Base-by-base conservation (phyloP, 169 alveolate species). In the Cryptosporidium ubiquitum region DNA sequence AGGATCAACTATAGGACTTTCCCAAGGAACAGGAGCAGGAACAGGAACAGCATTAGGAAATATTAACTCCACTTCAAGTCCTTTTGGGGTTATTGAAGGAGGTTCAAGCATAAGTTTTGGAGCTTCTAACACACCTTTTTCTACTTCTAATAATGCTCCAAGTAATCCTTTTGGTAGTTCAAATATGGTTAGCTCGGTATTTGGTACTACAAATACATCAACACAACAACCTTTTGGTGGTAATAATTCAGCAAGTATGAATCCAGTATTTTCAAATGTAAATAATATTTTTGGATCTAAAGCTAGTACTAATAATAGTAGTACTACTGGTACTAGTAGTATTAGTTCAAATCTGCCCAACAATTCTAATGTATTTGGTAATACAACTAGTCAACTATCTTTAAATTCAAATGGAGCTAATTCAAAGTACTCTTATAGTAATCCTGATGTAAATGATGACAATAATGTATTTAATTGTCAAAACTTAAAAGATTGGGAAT, bases 361-460 rank as follows among this genome's bases (percentile, higher is more conserved):
- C 26, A 71, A 7, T 51, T 55, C n/a, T 26, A 26, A 26, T 55
- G n/a, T 26, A 5, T 55, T 55, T 55, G 66, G 66, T 9, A 55
- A 55, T 55, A 10, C 37, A 55, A 55, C 29, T 16, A 55, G n/a
- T 55, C 35, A n/a, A n/a, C 35, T 6, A 55, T 5, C 66, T 23
- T 47, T 7, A 55, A 31, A 55, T 29, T 31, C 85, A 12, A 35
- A 18, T 35, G 68, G 47, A 18, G 35, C 33, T 23, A 16, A n/a
- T 12, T 39, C 5, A 69, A 73, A 40, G 35, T 73, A 73, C 23
- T 73, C 85, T 2, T 49, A 42, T 12, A 73, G 29, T 5, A 73
- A 73, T 44, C 70, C 85, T 16, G 71, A 52, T 16, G 70, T 55
- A 10, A 39, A 55, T n/a, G 70, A 73, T 14, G 85, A 73, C 35